Conservation (phyloP, 352 stramenopile genomes). For the Pythium rishiriense region DNA sequence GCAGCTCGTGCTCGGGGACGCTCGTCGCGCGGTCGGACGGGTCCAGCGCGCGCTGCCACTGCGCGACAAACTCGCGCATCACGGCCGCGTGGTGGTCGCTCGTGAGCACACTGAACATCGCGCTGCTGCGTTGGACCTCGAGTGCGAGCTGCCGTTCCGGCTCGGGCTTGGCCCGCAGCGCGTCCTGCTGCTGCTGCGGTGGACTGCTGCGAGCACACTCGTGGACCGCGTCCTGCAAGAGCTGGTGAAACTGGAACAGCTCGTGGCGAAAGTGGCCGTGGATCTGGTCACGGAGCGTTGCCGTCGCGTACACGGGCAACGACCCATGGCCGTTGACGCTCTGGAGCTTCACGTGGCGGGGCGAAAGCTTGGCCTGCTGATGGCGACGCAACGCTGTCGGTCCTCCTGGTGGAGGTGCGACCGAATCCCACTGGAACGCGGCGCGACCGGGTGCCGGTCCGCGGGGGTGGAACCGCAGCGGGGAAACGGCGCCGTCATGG, state of each 20-base stretch:
- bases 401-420: not conserved
- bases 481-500: not conserved
- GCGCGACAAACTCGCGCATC: slow-evolving; percentile 58
- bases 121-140: slow-evolving; percentile 27
- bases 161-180: not conserved
- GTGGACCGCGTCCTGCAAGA: slow-evolving; percentile 46
- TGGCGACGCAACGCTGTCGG: slow-evolving; percentile 5
- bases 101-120: slow-evolving; percentile 57
- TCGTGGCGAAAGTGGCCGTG: slow-evolving; percentile 53
- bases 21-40: not conserved
- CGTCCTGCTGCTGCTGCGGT: no score
- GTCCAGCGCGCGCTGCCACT: slow-evolving; percentile 35
- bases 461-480: slow-evolving; percentile 7
- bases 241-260: slow-evolving; percentile 71
- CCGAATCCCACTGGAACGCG: not conserved
- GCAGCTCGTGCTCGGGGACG: slow-evolving; percentile 31
- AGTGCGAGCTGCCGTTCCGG: not conserved
- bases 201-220: not conserved
- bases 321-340: slow-evolving; percentile 14
- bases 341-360: slow-evolving; percentile 37
- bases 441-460: not conserved
- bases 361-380: slow-evolving; percentile 23
- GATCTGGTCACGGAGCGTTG: slow-evolving; percentile 39
- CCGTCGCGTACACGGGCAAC: slow-evolving; percentile 18
- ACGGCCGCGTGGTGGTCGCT: slow-evolving; percentile 68